These are phyloP conservation scores for Aspergillus sp. DNA, from an alignment of 2,329 filamentous ascomycete species.

Conservation along the genomic window DNA sequence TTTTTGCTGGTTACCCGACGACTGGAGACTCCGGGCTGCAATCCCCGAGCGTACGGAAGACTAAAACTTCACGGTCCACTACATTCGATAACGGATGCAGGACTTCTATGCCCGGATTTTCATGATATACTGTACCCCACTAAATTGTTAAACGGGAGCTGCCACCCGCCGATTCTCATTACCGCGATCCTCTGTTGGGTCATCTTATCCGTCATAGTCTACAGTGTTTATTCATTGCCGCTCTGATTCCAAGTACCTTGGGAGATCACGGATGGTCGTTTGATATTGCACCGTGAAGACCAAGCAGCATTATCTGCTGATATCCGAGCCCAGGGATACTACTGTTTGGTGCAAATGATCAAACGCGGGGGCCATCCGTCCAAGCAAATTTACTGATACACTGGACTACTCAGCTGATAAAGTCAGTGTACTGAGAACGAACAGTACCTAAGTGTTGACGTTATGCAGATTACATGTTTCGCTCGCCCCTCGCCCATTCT, in stretches of 20 bases:
- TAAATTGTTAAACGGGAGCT: not conserved
- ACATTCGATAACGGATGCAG: not conserved
- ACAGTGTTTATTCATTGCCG: not conserved
- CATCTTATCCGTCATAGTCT: not conserved
- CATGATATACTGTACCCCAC: not conserved
- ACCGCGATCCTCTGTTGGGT: too few species aligned
- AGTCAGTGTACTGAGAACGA: too few species aligned
- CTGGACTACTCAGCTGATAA: too few species aligned
- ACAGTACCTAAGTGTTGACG: too few species aligned
- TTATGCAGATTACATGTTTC: not conserved
- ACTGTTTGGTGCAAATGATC: not conserved
- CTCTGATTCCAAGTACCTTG: not conserved
- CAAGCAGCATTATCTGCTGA: not conserved
- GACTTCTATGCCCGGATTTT: not conserved
- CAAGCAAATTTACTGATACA: not conserved
- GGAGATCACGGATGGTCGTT: not conserved
- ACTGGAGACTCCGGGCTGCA: not conserved
- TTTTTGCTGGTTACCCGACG: not conserved
- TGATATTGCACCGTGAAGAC: not conserved
- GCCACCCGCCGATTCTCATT: not conserved
- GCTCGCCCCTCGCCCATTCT: not conserved
- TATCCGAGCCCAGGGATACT: not conserved
- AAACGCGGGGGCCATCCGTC: not conserved
- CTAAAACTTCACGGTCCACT: not conserved
- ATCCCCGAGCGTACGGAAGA: not conserved